phyloP scores from a whole-genome alignment of 306 rosid species.

The Arachis stenosperma region DNA sequence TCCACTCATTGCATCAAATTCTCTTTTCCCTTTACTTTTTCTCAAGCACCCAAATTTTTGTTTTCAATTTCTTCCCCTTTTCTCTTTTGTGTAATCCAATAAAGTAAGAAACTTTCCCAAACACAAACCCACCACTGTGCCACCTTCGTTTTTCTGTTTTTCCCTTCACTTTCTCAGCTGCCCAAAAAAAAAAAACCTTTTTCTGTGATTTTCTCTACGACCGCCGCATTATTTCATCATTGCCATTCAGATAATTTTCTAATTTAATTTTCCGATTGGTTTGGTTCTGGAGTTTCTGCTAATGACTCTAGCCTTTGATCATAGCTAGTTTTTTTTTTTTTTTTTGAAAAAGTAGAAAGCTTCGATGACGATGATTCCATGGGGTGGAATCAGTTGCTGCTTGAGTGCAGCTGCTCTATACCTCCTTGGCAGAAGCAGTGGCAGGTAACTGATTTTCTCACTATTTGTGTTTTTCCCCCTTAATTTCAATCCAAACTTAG shows the following conservation, averaged over 20 bases:
- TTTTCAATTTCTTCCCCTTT: neutral
- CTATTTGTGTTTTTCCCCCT: too few species aligned
- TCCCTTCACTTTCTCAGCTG: neutral
- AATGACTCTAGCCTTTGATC: neutral
- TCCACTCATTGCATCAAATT: neutral
- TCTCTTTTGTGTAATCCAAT: neutral
- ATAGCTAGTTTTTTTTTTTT: neutral
- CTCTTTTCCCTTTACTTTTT: neutral
- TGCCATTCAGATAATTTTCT: neutral
- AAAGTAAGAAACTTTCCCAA: neutral
- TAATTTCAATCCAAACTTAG: neutral
- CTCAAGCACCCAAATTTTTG: neutral
- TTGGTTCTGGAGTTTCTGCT: neutral
- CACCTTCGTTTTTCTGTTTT: neutral
- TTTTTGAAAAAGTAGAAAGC: neutral
- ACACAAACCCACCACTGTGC: neutral
- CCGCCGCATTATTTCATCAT: neutral
- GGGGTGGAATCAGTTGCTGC: slow-evolving; percentile 96
- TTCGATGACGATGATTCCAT: slow-evolving; percentile 70
- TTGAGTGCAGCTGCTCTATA: slow-evolving; percentile 95
- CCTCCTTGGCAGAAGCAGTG: slow-evolving; percentile 95
- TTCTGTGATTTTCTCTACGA: neutral
- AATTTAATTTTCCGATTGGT: neutral
- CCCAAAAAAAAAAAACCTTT: neutral
- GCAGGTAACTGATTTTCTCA: slow-evolving; percentile 56